These are phyloP conservation scores for Pythium volutum DNA, from an alignment of 352 stramenopile genomes.

Conservation along the genomic window DNA sequence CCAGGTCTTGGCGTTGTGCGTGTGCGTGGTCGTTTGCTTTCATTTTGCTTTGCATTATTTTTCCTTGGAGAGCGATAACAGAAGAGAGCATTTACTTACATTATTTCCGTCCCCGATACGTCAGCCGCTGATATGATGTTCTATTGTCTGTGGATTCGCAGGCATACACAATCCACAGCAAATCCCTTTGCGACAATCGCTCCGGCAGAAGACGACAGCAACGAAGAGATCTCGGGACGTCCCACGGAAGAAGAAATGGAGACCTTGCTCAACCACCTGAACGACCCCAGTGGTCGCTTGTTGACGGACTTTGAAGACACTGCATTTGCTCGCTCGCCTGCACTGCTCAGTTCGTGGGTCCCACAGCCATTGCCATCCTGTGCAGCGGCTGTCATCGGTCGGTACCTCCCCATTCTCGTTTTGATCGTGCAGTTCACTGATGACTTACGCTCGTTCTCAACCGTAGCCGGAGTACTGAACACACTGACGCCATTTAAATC, in stretches of 20 bases:
- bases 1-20: slow-evolving; percentile 10
- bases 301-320: not conserved
- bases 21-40: slow-evolving; percentile 16
- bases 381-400: slow-evolving; percentile 49
- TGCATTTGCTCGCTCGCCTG: not conserved
- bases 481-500: slow-evolving; percentile 22
- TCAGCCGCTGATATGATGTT: not conserved
- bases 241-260: not conserved
- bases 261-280: not conserved
- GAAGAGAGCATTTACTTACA: slow-evolving; percentile 9
- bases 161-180: not conserved
- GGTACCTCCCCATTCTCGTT: not conserved
- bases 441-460: not conserved
- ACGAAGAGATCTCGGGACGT: not conserved
- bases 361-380: slow-evolving; percentile 65
- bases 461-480: slow-evolving; percentile 51
- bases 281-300: not conserved
- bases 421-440: not conserved
- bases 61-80: slow-evolving; percentile 13
- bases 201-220: not conserved
- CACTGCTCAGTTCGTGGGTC: slow-evolving; percentile 48
- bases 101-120: too few relatives aligned
- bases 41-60: slow-evolving; percentile 12
- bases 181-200: too few relatives aligned
- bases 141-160: not conserved